phyloP scores from a whole-genome alignment of 768 basidiomycete species.

The Xerocomellus amylosporus region DNA sequence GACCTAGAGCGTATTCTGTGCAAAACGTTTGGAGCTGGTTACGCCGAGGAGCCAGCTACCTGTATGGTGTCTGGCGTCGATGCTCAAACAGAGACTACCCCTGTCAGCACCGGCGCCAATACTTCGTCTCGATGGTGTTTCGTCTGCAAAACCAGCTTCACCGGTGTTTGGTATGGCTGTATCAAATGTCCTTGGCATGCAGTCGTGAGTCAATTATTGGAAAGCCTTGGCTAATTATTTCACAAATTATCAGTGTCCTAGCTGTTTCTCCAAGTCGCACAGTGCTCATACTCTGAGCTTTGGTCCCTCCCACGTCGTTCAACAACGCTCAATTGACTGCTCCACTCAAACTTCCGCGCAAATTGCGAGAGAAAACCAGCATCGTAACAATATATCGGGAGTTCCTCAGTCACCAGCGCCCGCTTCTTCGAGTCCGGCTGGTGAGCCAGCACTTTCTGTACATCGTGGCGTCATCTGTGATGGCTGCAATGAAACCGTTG shows the following conservation, averaged over 20 bases:
- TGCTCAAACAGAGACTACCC: background rate
- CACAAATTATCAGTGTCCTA: slow-evolving; percentile 22
- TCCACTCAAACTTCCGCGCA: background rate
- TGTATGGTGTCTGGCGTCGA: background rate
- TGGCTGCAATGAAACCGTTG: slow-evolving; percentile 51
- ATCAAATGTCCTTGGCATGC: slow-evolving; percentile 32
- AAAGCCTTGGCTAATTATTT: background rate
- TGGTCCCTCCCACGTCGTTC: slow-evolving; percentile 30
- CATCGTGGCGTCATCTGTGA: slow-evolving; percentile 68
- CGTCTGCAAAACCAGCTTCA: slow-evolving; percentile 27
- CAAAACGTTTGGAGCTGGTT: slow-evolving; percentile 32
- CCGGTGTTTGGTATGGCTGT: slow-evolving; percentile 31
- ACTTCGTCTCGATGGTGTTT: slow-evolving; percentile 27
- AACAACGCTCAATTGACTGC: slow-evolving; percentile 9
- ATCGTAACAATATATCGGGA: background rate
- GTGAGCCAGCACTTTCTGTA: slow-evolving; percentile 23
- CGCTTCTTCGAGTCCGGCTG: background rate
- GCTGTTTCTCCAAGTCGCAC: slow-evolving; percentile 29
- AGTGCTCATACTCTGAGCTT: slow-evolving; percentile 31
- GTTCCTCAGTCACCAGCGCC: background rate
- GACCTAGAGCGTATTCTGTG: slow-evolving; percentile 50
- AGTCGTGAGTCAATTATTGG: slow-evolving; percentile 21
- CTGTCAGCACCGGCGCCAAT: background rate
- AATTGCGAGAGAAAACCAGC: background rate
- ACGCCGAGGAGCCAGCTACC: background rate